These are phyloP conservation scores for Trichoderma orchidacearum DNA, from an alignment of 495 filamentous ascomycete genomes.

Conservation along the genomic window DNA sequence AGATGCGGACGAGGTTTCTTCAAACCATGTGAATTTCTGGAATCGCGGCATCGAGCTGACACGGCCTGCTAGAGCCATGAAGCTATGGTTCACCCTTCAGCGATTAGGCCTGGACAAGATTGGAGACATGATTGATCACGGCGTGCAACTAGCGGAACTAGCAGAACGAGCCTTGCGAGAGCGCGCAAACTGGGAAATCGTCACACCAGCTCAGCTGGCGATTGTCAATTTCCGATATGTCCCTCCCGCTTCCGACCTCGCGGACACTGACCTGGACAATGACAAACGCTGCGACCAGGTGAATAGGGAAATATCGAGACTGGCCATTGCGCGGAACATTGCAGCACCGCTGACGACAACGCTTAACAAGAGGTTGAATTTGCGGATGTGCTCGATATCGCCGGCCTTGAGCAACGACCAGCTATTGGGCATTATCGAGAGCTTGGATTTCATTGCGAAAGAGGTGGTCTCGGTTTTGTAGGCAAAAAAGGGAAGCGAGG, in stretches of 20 bases:
- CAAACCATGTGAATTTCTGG: constrained; percentile 10
- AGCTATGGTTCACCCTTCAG: constrained; percentile 13
- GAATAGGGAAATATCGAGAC: not conserved
- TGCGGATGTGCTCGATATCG: constrained; percentile 14
- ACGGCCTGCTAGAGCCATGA: constrained; percentile 12
- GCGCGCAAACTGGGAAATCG: constrained; percentile 6
- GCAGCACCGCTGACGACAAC: constrained; percentile 8
- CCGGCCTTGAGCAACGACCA: constrained; percentile 4
- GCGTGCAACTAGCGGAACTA: constrained; percentile 6
- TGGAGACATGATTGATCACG: constrained; percentile 11
- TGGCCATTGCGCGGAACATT: constrained; percentile 3
- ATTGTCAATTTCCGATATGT: constrained; percentile 10
- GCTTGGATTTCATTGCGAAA: not conserved
- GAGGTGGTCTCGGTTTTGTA: not conserved
- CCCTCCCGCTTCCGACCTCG: constrained; percentile 3
- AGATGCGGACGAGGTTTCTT: constrained; percentile 2
- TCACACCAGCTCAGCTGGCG: constrained; percentile 2
- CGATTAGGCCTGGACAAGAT: constrained; percentile 11
- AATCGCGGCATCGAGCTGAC: constrained; percentile 13
- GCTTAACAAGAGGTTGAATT: not conserved
- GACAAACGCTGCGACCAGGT: not conserved
- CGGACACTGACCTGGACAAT: not conserved
- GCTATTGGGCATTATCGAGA: not conserved
- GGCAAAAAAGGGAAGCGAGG: no score
- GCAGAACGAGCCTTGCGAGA: constrained; percentile 4